phyloP scores from a whole-genome alignment of 257 asterid species.

The Solanum etuberosum region DNA sequence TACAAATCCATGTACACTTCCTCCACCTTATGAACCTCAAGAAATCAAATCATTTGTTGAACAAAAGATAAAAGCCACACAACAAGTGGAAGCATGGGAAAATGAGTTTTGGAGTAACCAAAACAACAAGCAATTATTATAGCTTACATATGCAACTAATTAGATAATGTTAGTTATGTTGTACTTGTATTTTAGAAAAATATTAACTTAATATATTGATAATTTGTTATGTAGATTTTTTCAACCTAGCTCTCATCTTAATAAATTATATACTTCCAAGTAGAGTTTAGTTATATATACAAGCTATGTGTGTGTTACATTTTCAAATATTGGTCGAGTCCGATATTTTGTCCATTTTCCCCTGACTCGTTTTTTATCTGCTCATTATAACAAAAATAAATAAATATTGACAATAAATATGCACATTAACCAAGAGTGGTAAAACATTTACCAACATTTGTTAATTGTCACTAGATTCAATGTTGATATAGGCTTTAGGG shows the following conservation, averaged over 20 bases:
- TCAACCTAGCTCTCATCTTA: neutral
- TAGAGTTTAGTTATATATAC: neutral
- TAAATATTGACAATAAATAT: no score
- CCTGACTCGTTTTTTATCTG: no score
- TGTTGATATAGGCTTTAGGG: no score
- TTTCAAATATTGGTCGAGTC: neutral
- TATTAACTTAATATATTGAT: neutral
- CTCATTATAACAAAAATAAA: no score
- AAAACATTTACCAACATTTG: no score
- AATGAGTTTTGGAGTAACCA: constrained; percentile 41
- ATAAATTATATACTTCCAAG: neutral
- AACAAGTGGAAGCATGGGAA: constrained; percentile 71
- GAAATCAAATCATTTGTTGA: constrained; percentile 33
- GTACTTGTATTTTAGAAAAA: neutral
- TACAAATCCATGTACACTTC: constrained; percentile 54
- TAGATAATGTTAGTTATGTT: neutral
- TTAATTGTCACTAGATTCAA: no score
- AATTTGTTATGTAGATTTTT: neutral
- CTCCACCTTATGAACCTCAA: constrained; percentile 52
- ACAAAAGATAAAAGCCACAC: constrained; percentile 20
- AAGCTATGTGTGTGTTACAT: no score
- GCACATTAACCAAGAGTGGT: neutral
- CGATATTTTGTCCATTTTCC: neutral
- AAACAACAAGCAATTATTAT: constrained; percentile 4
- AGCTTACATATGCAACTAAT: neutral